Evolutionary conservation across 139 green algal genomes (phyloP), one percentile per base, ranked within the genome.

Genomic region (Picochlorum sp.): DNA sequence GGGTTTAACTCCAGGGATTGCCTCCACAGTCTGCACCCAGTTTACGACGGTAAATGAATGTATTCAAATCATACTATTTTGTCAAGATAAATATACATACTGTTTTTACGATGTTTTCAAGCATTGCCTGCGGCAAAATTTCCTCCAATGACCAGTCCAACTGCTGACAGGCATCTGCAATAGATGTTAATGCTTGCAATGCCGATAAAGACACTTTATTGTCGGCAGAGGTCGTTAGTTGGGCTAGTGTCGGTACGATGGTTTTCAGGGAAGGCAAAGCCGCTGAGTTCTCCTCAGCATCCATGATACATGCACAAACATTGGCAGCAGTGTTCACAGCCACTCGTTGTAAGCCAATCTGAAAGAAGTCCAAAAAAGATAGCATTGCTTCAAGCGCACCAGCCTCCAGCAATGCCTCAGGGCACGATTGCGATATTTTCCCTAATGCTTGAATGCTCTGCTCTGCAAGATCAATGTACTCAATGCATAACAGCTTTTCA

Each of bases 401-500:
- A 7, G 80, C 68, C 16, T 81, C 73, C 67, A 98, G 80, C 49
- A 90, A 70, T 4, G 77, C 55, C 2, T 64, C 60, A 4, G 89
- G 77, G 68, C 96, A 86, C 57, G 97, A 91, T 37, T 94, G 79
- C 1, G 83, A 91, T 6, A 98, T 78, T 83, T 98, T 98, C 79
- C 97, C 85, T 68, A 98, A 77, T 1, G 89, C 92, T 81, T 91
- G 87, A 72, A 95, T 75, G 31, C 72, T 83, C 80, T 98, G 92
- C 74, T 98, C 92, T 21, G 92, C 92, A 34, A 98, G 76, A 67
- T 98, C 92, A 30, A 98, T 98, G 81, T 97, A 98, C 76, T 98
- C 92, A 13, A 98, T 96, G 49, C 78, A 91, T 14, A 97, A 75
- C 60, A 98, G 80, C 71, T 34, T 56, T 3, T 79, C 77, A 66